Base-by-base conservation (phyloP, 352 stramenopile genomes). In the Thraustochytrium striatum region DNA sequence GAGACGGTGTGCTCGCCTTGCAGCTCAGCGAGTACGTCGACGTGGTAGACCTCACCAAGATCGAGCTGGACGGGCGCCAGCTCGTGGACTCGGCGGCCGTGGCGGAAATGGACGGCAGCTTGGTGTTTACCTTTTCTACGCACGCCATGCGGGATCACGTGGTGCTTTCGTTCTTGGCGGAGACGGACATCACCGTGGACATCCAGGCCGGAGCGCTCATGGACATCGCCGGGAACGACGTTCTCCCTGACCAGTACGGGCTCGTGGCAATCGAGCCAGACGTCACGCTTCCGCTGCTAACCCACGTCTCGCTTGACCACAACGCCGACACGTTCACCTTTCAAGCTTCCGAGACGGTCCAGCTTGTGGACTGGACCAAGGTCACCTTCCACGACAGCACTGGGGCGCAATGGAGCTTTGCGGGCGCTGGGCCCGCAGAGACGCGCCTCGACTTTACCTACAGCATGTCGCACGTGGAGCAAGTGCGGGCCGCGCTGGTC, bases 21-120 rank as follows among this genome's bases (percentile, higher is more conserved):
- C n/a, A n/a, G n/a, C n/a, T n/a, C n/a, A 53, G 35, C 9, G 59
- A 70, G 59, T 70, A 35, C n/a, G 59, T n/a, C 21, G 28, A 70
- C 53, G 5, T 30, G 13, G 30, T 70, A 16, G 59, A 70, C 32
- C n/a, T n/a, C n/a, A n/a, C n/a, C n/a, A n/a, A n/a, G n/a, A n/a
- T n/a, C n/a, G n/a, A n/a, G n/a, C n/a, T n/a, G n/a, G n/a, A n/a
- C n/a, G n/a, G n/a, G n/a, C n/a, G n/a, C n/a, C n/a, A n/a, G n/a
- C n/a, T n/a, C n/a, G n/a, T n/a, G n/a, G n/a, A n/a, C n/a, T n/a
- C n/a, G n/a, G n/a, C n/a, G n/a, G n/a, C n/a, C n/a, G n/a, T n/a
- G n/a, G n/a, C n/a, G n/a, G n/a, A n/a, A n/a, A n/a, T n/a, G n/a
- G n/a, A n/a, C n/a, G n/a, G n/a, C n/a, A n/a, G n/a, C n/a, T n/a